Conservation (phyloP, 495 filamentous ascomycete genomes). For the Penicillium antarcticum region DNA sequence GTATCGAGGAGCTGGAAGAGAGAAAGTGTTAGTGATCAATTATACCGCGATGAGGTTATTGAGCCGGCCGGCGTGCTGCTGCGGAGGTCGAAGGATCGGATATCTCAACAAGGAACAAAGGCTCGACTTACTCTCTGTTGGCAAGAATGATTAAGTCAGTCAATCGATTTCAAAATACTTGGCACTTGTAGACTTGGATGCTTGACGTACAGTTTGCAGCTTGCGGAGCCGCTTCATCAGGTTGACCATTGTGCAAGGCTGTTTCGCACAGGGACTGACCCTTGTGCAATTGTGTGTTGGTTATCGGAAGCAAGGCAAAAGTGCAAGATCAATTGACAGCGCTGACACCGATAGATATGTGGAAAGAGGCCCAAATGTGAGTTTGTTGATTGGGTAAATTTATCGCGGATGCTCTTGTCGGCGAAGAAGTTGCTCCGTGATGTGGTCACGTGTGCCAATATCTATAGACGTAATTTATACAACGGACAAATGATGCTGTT, state of each 20-base stretch:
- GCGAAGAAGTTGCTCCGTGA: constrained; percentile 28
- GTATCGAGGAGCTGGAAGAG: constrained; percentile 61
- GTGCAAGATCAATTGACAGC: not conserved
- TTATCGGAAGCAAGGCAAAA: not conserved
- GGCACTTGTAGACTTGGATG: not conserved
- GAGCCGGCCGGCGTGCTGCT: not conserved
- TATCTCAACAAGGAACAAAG: constrained; percentile 11
- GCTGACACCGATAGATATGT: not conserved
- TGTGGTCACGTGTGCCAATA: constrained; percentile 17
- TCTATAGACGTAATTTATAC: not conserved
- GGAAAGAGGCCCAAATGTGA: not conserved
- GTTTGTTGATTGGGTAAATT: constrained; percentile 26
- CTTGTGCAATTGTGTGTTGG: constrained; percentile 5
- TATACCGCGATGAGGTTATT: not conserved
- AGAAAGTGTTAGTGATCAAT: not conserved
- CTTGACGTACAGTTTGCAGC: constrained; percentile 66
- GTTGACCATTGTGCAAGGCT: constrained; percentile 63
- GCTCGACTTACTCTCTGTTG: constrained; percentile 32
- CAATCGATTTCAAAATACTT: constrained; percentile 2
- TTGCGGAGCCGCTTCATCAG: constrained; percentile 74
- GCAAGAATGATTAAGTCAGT: constrained; percentile 4
- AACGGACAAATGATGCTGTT: no score
- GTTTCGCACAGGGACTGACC: constrained; percentile 19
- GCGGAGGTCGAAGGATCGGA: constrained; percentile 5
- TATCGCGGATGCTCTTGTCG: constrained; percentile 21